These are phyloP conservation scores for Xylaria scruposa DNA, from an alignment of 495 filamentous ascomycete species.

Conservation along the genomic window DNA sequence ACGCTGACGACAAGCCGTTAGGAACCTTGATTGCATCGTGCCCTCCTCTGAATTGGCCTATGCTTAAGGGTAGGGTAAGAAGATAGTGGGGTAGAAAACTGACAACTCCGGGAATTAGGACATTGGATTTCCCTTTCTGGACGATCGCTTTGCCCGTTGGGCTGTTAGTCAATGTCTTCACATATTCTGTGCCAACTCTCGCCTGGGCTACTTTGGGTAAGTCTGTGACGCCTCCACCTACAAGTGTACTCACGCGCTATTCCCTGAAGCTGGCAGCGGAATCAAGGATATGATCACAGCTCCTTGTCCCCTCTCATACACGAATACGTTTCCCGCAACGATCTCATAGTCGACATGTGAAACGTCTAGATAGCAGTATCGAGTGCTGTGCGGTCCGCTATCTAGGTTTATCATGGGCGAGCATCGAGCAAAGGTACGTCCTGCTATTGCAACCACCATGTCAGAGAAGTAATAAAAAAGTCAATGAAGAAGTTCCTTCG, in stretches of 20 bases:
- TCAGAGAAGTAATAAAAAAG: neutral
- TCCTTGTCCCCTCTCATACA: neutral
- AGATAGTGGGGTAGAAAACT: constrained; percentile 13
- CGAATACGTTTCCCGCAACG: neutral
- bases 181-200: neutral
- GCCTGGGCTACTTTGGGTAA: neutral
- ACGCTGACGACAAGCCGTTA: constrained; percentile 8
- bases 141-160: neutral
- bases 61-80: neutral
- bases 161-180: neutral
- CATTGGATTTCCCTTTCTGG: neutral
- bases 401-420: neutral
- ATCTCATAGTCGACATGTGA: neutral
- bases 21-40: neutral
- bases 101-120: constrained; percentile 10
- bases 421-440: neutral
- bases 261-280: neutral
- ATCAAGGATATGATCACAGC: neutral
- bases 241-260: neutral
- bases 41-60: neutral
- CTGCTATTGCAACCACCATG: neutral
- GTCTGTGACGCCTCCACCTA: constrained; percentile 16
- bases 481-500: neutral
- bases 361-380: neutral
- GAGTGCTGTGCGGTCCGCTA: neutral